phyloP scores from a whole-genome alignment of 129 eudicot genomes.

The Helianthus tuberosus region DNA sequence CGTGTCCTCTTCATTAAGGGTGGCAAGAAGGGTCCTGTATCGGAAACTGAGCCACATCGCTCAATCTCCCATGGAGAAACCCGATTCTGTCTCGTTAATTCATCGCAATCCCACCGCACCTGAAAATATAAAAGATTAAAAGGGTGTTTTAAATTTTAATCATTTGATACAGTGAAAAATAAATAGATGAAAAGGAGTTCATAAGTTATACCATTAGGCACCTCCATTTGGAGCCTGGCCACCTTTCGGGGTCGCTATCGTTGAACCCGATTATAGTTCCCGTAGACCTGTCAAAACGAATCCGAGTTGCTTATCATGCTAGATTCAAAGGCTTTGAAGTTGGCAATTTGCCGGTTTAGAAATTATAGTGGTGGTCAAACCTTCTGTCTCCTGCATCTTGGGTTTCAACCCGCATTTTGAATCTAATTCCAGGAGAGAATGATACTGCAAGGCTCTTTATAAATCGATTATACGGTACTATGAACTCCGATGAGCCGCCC shows the following conservation, averaged over 20 bases:
- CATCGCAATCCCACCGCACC: slow-evolving; percentile 93
- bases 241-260: slow-evolving; percentile 70
- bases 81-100: slow-evolving; percentile 52
- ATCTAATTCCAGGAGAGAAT: slow-evolving; percentile 75
- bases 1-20: slow-evolving; percentile 70
- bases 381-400: slow-evolving; percentile 90
- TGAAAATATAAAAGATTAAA: slow-evolving; percentile 29
- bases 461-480: slow-evolving; percentile 67
- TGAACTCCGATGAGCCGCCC: slow-evolving; percentile 62
- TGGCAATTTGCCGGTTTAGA: neutral
- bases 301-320: neutral
- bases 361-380: slow-evolving; percentile 32
- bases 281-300: slow-evolving; percentile 48
- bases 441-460: slow-evolving; percentile 58
- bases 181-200: neutral
- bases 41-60: slow-evolving; percentile 63
- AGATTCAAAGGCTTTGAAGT: neutral
- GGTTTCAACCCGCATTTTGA: slow-evolving; percentile 75
- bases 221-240: slow-evolving; percentile 98
- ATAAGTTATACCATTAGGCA: slow-evolving; percentile 63
- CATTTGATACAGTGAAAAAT: neutral
- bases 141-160: no score
- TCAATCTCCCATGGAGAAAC: slow-evolving; percentile 99
- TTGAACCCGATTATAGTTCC: slow-evolving; percentile 67
- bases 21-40: slow-evolving; percentile 46